Base-by-base conservation (phyloP, 2,329 filamentous ascomycete species). In the Albophoma yamanashiensis region DNA sequence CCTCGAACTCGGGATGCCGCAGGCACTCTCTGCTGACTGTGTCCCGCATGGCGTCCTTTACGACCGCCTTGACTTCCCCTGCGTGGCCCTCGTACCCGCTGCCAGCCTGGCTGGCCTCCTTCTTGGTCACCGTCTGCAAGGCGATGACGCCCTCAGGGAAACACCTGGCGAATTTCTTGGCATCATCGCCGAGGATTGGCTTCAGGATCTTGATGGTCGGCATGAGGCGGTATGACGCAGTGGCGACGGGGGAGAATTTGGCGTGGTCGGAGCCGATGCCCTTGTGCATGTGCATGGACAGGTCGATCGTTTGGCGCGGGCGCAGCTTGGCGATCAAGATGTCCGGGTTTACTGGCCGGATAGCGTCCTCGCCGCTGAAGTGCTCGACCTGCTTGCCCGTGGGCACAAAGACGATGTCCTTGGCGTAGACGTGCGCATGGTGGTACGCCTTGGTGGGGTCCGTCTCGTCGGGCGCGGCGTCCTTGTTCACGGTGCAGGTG, bases 231-330 rank as follows among this genome's bases (percentile, higher is more conserved):
- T 99, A 99, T 31, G 89, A 91, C 3, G 94, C 94, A 1, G 94
- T 97, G 3, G 93, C 92, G 42, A 97, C 94, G 55, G 94, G 94
- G 0, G 91, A 96, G 79, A 94, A 99, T 76, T 99, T 99, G 67
- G 94, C 89, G 74, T 99, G 94, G 75, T 99, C 94, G 64, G 88
- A 86, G 56, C 94, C 94, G 66, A 95, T 86, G 62, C 95, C 94
- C 78, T 97, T 96, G 77, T 96, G 87, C 77, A 93, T 94, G 79
- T 97, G 92, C 83, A 96, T 89, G 66, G 89, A 86, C 63, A 97
- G 79, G 69, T 90, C 83, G 68, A 99, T 90, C 67, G 85, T 84
- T 79, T 99, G 95, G 5, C 89, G 89, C 0, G 95, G 94, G 36
- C 94, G 87, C 74, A 99, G 78, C 79, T 99, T 99, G 62, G 92